Evolutionary conservation across 2,329 filamentous ascomycete species (phyloP).

Genomic region (Ophiostoma angusticollis): DNA sequence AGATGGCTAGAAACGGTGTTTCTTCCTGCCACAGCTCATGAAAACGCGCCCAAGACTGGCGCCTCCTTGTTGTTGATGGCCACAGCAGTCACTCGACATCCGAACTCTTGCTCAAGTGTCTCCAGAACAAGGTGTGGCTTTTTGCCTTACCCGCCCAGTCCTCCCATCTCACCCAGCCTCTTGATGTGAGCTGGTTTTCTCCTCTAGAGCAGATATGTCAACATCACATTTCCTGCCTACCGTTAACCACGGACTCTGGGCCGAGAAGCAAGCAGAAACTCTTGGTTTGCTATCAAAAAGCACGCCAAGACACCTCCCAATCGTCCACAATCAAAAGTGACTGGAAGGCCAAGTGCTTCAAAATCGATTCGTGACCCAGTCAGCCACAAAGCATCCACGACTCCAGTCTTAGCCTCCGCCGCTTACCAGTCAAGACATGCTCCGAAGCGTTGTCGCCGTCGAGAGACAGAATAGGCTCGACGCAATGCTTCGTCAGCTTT

Average conservation of each 20-base stretch:
- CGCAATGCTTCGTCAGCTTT: too few relatives aligned
- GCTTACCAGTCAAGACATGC: too few relatives aligned
- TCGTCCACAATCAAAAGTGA: too few relatives aligned
- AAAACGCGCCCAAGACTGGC: not conserved
- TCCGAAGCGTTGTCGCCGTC: too few relatives aligned
- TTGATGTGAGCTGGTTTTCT: not conserved
- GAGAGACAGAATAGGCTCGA: too few relatives aligned
- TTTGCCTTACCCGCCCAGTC: not conserved
- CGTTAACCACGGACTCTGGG: not conserved
- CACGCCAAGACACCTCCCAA: not conserved
- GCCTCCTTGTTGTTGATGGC: not conserved
- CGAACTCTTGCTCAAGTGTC: not conserved
- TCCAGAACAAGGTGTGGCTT: not conserved
- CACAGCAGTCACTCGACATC: not conserved
- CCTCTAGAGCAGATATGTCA: not conserved
- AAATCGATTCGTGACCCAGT: too few relatives aligned
- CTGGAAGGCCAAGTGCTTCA: too few relatives aligned
- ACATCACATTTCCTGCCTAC: not conserved
- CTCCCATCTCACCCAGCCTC: not conserved
- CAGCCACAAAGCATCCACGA: too few relatives aligned
- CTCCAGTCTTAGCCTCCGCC: too few relatives aligned
- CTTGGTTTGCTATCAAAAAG: not conserved
- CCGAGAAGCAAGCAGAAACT: not conserved
- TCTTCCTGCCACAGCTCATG: not conserved
- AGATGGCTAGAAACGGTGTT: too few relatives aligned